These are phyloP conservation scores for Cyathus striatus DNA, from an alignment of 768 basidiomycete species.

Conservation along the genomic window DNA sequence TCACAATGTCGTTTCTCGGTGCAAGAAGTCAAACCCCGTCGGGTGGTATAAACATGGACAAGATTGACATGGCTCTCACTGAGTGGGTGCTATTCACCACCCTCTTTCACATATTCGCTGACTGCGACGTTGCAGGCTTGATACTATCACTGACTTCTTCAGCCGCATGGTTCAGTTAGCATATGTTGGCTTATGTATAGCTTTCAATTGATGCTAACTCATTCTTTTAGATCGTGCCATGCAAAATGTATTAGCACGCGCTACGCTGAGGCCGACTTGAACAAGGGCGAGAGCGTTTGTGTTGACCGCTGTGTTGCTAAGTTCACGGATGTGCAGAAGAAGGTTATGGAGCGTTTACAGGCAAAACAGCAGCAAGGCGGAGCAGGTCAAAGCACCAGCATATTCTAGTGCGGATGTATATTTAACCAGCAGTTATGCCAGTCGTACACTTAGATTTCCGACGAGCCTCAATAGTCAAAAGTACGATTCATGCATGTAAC, in stretches of 20 bases:
- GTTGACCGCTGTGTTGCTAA: constrained; percentile 96
- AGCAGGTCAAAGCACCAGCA: constrained; percentile 34
- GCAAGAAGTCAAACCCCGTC: constrained; percentile 44
- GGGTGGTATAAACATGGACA: constrained; percentile 70
- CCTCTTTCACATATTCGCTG: constrained; percentile 2
- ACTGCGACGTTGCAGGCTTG: constrained; percentile 50
- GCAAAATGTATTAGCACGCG: constrained; percentile 86
- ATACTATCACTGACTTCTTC: constrained; percentile 97
- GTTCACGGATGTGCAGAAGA: constrained; percentile 96
- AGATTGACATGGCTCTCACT: constrained; percentile 90
- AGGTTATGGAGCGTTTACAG: constrained; percentile 94
- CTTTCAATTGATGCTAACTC: constrained; percentile 11
- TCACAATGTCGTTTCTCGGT: constrained; percentile 76
- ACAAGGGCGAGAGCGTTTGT: constrained; percentile 98
- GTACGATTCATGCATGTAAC: constrained; percentile 16
- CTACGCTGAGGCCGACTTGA: constrained; percentile 87
- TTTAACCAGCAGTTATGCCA: too few species aligned
- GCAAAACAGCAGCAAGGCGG: constrained; percentile 30
- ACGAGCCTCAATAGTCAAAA: too few species aligned
- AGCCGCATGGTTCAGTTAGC: constrained; percentile 77
- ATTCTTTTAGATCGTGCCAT: constrained; percentile 74
- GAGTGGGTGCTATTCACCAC: constrained; percentile 53
- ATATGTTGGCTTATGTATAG: constrained; percentile 16
- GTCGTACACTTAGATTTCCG: too few species aligned
- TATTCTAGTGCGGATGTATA: constrained; percentile 19